Evolutionary conservation across 805 yeast species (phyloP).

Genomic region (Lipomyces lipofer): DNA sequence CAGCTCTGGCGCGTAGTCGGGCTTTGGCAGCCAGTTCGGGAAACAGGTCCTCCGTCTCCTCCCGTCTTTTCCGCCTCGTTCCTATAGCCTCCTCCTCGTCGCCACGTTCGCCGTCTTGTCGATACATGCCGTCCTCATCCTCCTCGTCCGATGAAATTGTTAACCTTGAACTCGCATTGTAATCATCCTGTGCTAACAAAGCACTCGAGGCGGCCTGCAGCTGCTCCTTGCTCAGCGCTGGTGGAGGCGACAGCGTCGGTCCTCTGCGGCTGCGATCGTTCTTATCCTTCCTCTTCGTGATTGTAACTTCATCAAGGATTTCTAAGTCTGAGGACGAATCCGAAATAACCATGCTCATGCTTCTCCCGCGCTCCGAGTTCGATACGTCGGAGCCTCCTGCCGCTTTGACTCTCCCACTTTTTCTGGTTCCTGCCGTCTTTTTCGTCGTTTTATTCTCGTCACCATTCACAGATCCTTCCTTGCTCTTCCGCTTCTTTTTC

Average conservation of each 20-base stretch:
- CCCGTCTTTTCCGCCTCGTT: not conserved
- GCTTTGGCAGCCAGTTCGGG: slow-evolving; percentile 28
- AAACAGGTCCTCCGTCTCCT: slow-evolving; percentile 6
- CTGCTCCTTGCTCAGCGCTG: slow-evolving; percentile 11
- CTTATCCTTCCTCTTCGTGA: not conserved
- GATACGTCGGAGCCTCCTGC: too few species aligned
- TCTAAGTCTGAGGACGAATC: not conserved
- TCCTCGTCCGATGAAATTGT: not conserved
- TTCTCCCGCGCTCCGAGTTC: not conserved
- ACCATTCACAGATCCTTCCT: not conserved
- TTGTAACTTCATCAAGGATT: not conserved
- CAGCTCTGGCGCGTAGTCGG: slow-evolving; percentile 7
- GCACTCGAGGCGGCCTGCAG: slow-evolving; percentile 6
- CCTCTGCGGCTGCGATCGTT: not conserved
- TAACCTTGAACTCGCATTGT: not conserved
- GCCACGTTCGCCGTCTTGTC: slow-evolving; percentile 8
- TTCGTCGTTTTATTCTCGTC: not conserved
- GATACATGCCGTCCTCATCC: not conserved
- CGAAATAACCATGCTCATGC: not conserved
- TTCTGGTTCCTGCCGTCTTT: too few species aligned
- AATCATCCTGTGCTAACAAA: not conserved
- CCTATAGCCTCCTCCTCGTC: not conserved
- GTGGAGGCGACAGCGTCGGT: slow-evolving; percentile 24
- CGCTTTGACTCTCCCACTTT: not conserved
- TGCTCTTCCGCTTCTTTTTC: not conserved